These are phyloP conservation scores for Nicotiana attenuata DNA, from an alignment of 257 asterid species.

Conservation along the genomic window DNA sequence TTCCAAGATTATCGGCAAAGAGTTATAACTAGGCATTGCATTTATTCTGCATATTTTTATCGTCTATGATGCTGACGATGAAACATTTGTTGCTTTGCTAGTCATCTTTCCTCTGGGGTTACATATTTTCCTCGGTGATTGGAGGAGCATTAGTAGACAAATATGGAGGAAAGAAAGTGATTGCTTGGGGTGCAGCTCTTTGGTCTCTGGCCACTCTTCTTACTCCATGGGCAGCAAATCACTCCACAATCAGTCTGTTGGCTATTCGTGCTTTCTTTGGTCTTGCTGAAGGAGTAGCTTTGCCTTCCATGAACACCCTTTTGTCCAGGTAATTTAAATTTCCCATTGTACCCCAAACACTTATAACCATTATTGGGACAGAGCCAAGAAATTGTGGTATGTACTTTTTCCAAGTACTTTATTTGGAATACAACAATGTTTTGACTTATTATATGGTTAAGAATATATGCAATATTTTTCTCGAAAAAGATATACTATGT, in stretches of 20 bases:
- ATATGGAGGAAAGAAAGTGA: slow-evolving; percentile 78
- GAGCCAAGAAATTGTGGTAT: neutral
- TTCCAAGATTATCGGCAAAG: neutral
- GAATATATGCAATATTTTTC: neutral
- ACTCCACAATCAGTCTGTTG: slow-evolving; percentile 76
- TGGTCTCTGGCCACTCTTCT: slow-evolving; percentile 95
- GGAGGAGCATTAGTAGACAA: slow-evolving; percentile 96
- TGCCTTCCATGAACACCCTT: slow-evolving; percentile 90
- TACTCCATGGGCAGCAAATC: slow-evolving; percentile 95
- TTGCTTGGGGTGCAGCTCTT: slow-evolving; percentile 89
- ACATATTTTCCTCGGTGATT: slow-evolving; percentile 77
- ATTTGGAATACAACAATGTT: neutral
- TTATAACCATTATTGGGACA: neutral
- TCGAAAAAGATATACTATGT: neutral
- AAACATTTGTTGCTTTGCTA: slow-evolving; percentile 22
- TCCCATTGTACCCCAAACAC: neutral
- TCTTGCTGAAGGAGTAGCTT: slow-evolving; percentile 92
- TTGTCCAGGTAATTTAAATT: slow-evolving; percentile 55
- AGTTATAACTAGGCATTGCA: neutral
- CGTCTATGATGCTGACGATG: neutral
- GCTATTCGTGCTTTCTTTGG: slow-evolving; percentile 89
- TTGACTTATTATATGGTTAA: neutral
- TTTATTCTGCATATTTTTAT: neutral
- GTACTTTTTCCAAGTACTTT: neutral
- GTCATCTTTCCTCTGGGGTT: slow-evolving; percentile 99